These are phyloP conservation scores for Copromyces sp. DNA, from an alignment of 495 filamentous ascomycete species.

Conservation along the genomic window DNA sequence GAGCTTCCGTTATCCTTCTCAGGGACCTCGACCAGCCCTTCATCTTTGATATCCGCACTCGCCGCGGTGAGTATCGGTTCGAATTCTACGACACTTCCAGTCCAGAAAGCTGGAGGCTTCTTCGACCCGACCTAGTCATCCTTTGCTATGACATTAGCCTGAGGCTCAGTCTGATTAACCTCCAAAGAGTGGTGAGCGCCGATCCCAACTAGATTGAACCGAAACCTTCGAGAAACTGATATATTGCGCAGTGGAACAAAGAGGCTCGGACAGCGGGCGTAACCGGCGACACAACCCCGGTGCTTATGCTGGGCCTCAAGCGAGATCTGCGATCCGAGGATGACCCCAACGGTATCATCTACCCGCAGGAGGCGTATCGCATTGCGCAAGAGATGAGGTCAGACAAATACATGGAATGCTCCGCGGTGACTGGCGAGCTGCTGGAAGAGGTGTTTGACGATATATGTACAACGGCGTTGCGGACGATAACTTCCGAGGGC, in stretches of 20 bases:
- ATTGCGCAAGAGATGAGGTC: slow-evolving; percentile 72
- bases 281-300: slow-evolving; percentile 47
- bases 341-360: slow-evolving; percentile 58
- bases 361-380: slow-evolving; percentile 63
- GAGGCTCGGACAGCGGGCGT: slow-evolving; percentile 55
- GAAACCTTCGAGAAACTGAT: background rate
- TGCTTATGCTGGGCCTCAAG: slow-evolving; percentile 75
- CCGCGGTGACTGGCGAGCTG: slow-evolving; percentile 76
- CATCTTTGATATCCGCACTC: slow-evolving; percentile 60
- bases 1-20: slow-evolving; percentile 42
- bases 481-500: slow-evolving; percentile 40
- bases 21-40: slow-evolving; percentile 77
- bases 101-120: slow-evolving; percentile 63
- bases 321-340: slow-evolving; percentile 58
- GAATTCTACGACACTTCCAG: slow-evolving; percentile 71
- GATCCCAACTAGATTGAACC: slow-evolving; percentile 1
- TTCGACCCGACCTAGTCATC: slow-evolving; percentile 62
- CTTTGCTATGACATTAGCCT: slow-evolving; percentile 75
- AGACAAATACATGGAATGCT: slow-evolving; percentile 87
- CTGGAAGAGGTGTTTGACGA: slow-evolving; percentile 64
- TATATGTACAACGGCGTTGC: slow-evolving; percentile 58
- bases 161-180: slow-evolving; percentile 50
- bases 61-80: slow-evolving; percentile 52
- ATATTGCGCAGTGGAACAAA: slow-evolving; percentile 51
- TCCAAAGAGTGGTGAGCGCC: slow-evolving; percentile 45